phyloP scores from a whole-genome alignment of 148 eudicot genomes.

The Polygonum maritimum region DNA sequence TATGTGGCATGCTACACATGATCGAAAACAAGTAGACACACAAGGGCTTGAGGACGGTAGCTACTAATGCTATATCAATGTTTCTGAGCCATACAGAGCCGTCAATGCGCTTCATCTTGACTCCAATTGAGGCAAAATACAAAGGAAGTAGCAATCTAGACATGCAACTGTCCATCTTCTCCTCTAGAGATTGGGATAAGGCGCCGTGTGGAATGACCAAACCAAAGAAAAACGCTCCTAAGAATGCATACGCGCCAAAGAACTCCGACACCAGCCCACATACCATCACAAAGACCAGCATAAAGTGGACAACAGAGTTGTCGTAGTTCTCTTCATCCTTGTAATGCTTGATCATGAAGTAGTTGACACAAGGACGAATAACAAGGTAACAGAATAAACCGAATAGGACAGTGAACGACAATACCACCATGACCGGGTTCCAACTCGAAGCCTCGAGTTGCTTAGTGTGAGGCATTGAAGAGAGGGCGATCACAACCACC shows the following conservation, averaged over 20 bases:
- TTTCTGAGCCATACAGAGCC: background rate
- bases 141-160: slow-evolving; percentile 45
- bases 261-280: slow-evolving; percentile 28
- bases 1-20: slow-evolving; percentile 6
- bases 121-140: slow-evolving; percentile 31
- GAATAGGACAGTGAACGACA: background rate
- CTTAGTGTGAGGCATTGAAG: background rate
- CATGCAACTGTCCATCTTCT: slow-evolving; percentile 49
- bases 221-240: slow-evolving; percentile 48
- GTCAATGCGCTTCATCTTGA: slow-evolving; percentile 6
- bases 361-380: slow-evolving; percentile 23
- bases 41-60: slow-evolving; percentile 19
- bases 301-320: slow-evolving; percentile 16
- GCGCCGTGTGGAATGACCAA: slow-evolving; percentile 34
- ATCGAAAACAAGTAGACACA: slow-evolving; percentile 14
- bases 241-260: slow-evolving; percentile 34
- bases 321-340: slow-evolving; percentile 27
- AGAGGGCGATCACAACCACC: slow-evolving; percentile 12
- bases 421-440: background rate
- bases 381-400: slow-evolving; percentile 12
- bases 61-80: slow-evolving; percentile 8
- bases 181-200: slow-evolving; percentile 23
- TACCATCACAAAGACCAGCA: slow-evolving; percentile 24
- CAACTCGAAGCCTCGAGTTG: background rate
- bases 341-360: slow-evolving; percentile 13